phyloP scores from a whole-genome alignment of 192 early-diverging fungal species.

The Gigaspora rosea region DNA sequence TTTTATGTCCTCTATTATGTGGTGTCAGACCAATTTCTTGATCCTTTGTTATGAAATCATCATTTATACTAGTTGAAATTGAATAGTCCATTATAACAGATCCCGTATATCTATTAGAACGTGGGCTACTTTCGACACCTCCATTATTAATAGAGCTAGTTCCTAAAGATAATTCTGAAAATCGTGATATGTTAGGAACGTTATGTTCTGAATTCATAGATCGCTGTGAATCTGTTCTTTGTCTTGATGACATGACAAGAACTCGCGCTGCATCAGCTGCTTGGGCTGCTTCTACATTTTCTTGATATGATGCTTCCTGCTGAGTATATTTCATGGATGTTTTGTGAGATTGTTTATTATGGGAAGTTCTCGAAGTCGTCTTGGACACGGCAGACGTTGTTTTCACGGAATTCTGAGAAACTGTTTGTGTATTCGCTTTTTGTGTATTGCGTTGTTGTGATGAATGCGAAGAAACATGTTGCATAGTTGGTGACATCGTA shows the following conservation, averaged over 20 bases:
- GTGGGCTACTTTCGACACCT: background rate
- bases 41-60: slow-evolving; percentile 36
- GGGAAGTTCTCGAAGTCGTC: background rate
- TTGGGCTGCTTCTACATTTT: background rate
- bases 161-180: background rate
- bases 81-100: background rate
- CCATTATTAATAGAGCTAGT: background rate
- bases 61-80: background rate
- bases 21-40: slow-evolving; percentile 56
- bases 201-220: slow-evolving; percentile 14
- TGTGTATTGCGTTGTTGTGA: too few species aligned
- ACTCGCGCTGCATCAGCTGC: background rate
- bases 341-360: slow-evolving; percentile 1
- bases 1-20: slow-evolving; percentile 72
- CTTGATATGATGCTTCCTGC: background rate
- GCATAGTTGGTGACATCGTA: too few species aligned
- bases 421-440: too few species aligned
- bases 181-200: background rate
- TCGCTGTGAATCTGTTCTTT: background rate
- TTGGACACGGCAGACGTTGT: background rate
- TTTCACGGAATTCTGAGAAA: too few species aligned
- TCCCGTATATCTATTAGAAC: background rate
- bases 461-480: too few species aligned
- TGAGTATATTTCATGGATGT: background rate
- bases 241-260: background rate